Percentiles rank a stretch among this genome's conserved stretches.
Conservation (phyloP, 768 basidiomycete species). For the Brasilioporus rufonigricans region DNA sequence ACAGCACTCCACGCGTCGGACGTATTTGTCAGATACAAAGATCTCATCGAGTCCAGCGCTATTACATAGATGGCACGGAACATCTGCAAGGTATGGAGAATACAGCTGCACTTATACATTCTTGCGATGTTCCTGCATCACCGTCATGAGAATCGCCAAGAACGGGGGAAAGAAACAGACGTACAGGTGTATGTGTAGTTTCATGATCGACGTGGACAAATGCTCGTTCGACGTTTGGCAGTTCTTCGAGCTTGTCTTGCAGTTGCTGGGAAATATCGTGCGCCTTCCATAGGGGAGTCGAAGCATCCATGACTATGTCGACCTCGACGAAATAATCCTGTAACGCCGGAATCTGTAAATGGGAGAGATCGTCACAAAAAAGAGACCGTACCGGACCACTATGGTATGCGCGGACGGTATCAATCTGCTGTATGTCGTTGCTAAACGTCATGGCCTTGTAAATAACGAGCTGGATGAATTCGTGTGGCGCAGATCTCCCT, state of each 20-base stretch:
- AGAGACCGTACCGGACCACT: slow-evolving; percentile 62
- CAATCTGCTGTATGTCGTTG: slow-evolving; percentile 80
- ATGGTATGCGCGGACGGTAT: slow-evolving; percentile 93
- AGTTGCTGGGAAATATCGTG: slow-evolving; percentile 82
- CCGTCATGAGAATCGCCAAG: background rate
- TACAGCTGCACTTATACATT: slow-evolving; percentile 8
- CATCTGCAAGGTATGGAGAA: too few relatives aligned
- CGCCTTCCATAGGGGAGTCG: slow-evolving; percentile 86
- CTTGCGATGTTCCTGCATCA: slow-evolving; percentile 45
- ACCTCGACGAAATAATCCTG: slow-evolving; percentile 93
- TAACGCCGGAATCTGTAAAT: background rate
- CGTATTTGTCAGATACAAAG: background rate
- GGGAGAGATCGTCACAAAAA: background rate
- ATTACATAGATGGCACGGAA: background rate
- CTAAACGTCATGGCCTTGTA: slow-evolving; percentile 91
- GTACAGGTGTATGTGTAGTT: slow-evolving; percentile 71
- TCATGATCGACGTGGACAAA: slow-evolving; percentile 97
- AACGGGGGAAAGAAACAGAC: slow-evolving; percentile 12
- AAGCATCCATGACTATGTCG: slow-evolving; percentile 89
- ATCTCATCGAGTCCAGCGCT: background rate
- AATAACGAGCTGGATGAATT: slow-evolving; percentile 86
- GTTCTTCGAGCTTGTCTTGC: slow-evolving; percentile 84
- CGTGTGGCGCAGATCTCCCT: slow-evolving; percentile 88
- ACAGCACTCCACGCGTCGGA: slow-evolving; percentile 1
- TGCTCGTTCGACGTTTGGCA: slow-evolving; percentile 89